Conservation (phyloP, 225 moss, liverwort and hornwort genomes). For the Climacium dendroides region DNA sequence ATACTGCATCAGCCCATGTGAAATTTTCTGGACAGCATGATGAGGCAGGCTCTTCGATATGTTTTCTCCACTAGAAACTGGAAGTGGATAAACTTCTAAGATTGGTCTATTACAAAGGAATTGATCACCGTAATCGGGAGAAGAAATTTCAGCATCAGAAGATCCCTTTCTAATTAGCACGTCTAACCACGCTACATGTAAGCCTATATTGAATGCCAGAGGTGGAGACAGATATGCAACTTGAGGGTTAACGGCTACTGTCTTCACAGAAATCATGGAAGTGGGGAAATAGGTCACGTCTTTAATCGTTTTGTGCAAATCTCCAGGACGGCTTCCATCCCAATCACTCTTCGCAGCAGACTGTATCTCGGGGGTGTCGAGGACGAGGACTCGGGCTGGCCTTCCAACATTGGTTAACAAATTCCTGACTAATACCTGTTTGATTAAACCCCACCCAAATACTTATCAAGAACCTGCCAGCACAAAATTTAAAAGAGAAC, state of each 20-base stretch:
- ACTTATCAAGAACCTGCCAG: background rate
- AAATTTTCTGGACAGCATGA: conserved; percentile 2
- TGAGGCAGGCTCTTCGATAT: conserved; percentile 1
- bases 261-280: background rate
- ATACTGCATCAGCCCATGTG: conserved; percentile 7
- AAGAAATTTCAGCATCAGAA: background rate
- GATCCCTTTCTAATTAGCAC: conserved; percentile 16
- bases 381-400: conserved; percentile 38
- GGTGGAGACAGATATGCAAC: conserved; percentile 40
- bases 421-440: conserved; percentile 49
- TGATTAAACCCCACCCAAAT: background rate
- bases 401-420: conserved; percentile 38
- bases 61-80: background rate
- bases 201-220: conserved; percentile 46
- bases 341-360: background rate
- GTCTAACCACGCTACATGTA: conserved; percentile 38
- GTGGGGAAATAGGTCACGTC: conserved; percentile 10
- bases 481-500: background rate
- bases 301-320: background rate
- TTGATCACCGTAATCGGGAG: background rate
- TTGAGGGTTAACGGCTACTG: background rate
- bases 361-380: conserved; percentile 26
- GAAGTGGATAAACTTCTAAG: conserved; percentile 32
- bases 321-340: background rate
- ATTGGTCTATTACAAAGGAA: background rate